These are phyloP conservation scores for Entomortierella lignicola DNA, from an alignment of 192 early-diverging fungal species.

Conservation along the genomic window DNA sequence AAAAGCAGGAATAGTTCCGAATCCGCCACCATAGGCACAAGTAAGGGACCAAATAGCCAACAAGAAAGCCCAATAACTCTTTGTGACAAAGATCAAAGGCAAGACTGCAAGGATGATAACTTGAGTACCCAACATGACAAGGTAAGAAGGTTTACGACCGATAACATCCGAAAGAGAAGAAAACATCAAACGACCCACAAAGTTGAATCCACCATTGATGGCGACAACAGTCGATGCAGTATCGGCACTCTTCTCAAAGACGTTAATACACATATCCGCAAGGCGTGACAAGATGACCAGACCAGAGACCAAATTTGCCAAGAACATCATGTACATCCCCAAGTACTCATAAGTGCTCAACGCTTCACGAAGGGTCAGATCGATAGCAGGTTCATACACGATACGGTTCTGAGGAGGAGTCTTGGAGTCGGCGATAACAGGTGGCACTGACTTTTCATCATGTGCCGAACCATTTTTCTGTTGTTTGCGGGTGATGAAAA, in stretches of 20 bases:
- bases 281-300: conserved; percentile 72
- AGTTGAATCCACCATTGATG: conserved; percentile 72
- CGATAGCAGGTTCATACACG: conserved; percentile 52
- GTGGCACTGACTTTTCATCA: conserved; percentile 50
- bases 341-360: conserved; percentile 69
- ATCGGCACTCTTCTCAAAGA: conserved; percentile 64
- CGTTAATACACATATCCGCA: conserved; percentile 62
- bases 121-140: conserved; percentile 70
- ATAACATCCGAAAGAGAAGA: conserved; percentile 67
- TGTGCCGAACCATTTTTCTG: conserved; percentile 42
- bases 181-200: conserved; percentile 66
- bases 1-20: conserved; percentile 81
- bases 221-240: conserved; percentile 66
- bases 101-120: conserved; percentile 66
- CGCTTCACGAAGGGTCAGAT: conserved; percentile 66
- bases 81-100: conserved; percentile 65
- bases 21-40: conserved; percentile 79
- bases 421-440: conserved; percentile 61
- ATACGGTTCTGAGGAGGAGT: conserved; percentile 61
- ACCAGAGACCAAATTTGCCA: conserved; percentile 71
- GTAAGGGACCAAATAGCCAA: conserved; percentile 69
- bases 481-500: conserved; percentile 50
- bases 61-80: conserved; percentile 71
- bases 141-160: conserved; percentile 74
- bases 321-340: conserved; percentile 70